Evolutionary conservation across 2,329 filamentous ascomycete species (phyloP), one percentile per base, ranked within the genome.

Genomic region (Trichoderma guizhouense): DNA sequence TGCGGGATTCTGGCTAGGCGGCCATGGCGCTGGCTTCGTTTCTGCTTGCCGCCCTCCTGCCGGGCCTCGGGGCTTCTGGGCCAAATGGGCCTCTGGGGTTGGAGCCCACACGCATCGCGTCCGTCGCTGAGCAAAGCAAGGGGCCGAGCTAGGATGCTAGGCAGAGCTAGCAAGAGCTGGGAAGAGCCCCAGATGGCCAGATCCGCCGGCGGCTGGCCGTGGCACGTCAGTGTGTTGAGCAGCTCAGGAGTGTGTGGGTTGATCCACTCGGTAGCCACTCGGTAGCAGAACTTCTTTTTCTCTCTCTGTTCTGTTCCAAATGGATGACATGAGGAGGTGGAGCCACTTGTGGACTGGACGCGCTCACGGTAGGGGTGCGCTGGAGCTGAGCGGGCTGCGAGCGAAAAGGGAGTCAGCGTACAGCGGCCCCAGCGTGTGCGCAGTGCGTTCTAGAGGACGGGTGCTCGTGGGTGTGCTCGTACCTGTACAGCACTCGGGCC

Each of bases 181-280:
- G 57, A 58, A 67, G 64, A 39, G 53, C 47, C 69, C 66, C 28
- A 72, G 68, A 73, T 72, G 73, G 69, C 74, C 73, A 74, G 73
- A 74, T 75, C 71, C 72, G 73, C 73, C 65, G 72, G 72, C 60
- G 73, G 72, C 73, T 73, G 60, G 66, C 36, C 36, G 58, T 71
- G 71, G 72, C 68, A 71, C 68, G 70, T 69, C 63, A 69, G 63
- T 26, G 66, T 72, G 71, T 69, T 65, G 55, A 66, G 69, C 61
- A 67, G 57, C 55, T 36, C 36, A 66, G 65, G 69, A 51, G 58
- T 51, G 43, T 51, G 43, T 51, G 43, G 43, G 43, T 9, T 2
- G 18, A 11, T n/a, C 39, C 39, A 43, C 39, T 60, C 34, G 34
- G 34, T 30, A 24, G 28, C 65, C 65, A 68, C 65, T 57, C 43